phyloP scores from a whole-genome alignment of 2,329 filamentous ascomycete genomes.

The Leptographium galeiforme region DNA sequence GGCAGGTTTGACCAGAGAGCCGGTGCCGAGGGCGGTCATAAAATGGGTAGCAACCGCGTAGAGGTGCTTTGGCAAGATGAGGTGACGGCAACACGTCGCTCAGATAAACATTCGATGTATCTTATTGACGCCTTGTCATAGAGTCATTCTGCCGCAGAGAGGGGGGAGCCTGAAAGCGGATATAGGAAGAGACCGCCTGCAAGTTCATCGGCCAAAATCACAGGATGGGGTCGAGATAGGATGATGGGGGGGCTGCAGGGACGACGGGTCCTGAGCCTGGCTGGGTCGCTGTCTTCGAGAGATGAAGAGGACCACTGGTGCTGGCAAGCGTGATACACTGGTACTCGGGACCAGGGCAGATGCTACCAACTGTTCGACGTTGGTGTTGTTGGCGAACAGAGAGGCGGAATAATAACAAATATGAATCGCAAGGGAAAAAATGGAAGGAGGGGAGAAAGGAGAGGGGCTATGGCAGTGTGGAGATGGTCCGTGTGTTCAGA shows the following conservation, averaged over 20 bases:
- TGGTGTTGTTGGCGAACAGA: not conserved
- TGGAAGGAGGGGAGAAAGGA: slow-evolving; percentile 2
- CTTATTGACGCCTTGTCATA: not conserved
- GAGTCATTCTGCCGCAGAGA: not conserved
- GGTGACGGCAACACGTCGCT: not conserved
- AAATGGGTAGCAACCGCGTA: not conserved
- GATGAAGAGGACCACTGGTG: not conserved
- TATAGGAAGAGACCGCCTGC: not conserved
- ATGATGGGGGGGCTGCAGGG: not conserved
- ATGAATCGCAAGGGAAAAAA: not conserved
- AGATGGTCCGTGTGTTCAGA: slow-evolving; percentile 6
- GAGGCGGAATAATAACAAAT: not conserved
- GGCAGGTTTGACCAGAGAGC: not conserved
- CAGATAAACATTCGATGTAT: not conserved
- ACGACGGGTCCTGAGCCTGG: not conserved
- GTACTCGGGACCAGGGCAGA: not conserved
- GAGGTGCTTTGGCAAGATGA: not conserved
- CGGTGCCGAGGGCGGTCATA: not conserved
- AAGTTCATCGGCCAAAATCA: not conserved
- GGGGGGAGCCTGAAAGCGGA: not conserved
- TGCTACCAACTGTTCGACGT: not conserved
- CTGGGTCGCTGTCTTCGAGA: not conserved
- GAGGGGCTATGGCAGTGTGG: slow-evolving; percentile 3
- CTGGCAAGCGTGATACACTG: not conserved
- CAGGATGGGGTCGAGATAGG: not conserved